A percentile compares a stretch with the other conserved stretches of the same genome.
Evolutionary conservation across 176 grass and related monocot genomes (phyloP).

Genomic region (Hordeum vulgare): DNA sequence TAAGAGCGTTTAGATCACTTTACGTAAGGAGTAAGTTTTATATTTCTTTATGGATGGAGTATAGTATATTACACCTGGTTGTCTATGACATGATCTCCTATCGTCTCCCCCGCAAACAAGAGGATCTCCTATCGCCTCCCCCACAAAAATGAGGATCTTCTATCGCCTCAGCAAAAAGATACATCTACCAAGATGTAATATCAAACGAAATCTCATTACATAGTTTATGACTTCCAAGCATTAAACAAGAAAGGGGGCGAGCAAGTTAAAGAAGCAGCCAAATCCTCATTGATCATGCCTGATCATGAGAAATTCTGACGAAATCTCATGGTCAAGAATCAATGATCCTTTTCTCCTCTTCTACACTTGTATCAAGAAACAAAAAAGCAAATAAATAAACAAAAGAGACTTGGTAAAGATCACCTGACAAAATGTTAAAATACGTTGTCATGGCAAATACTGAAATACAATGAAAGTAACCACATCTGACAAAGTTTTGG

Average conservation of each 20-base stretch:
- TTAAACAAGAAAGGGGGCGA: background rate
- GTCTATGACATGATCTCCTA: too few relatives aligned
- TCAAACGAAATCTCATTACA: background rate
- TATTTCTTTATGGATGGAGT: too few relatives aligned
- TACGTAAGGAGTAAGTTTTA: too few relatives aligned
- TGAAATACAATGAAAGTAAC: background rate
- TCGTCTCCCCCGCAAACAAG: too few relatives aligned
- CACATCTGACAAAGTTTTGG: background rate
- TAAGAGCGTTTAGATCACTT: too few relatives aligned
- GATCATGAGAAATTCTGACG: background rate
- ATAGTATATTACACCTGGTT: too few relatives aligned
- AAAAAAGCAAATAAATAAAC: background rate
- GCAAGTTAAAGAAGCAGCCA: background rate
- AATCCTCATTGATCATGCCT: background rate
- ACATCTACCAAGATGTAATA: background rate
- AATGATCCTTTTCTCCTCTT: background rate
- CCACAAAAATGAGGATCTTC: too few relatives aligned
- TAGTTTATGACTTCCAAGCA: background rate
- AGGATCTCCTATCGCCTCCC: too few relatives aligned
- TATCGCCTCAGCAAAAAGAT: too few relatives aligned
- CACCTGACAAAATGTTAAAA: too few relatives aligned
- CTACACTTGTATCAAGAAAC: background rate
- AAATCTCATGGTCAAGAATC: background rate
- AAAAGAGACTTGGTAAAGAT: too few relatives aligned
- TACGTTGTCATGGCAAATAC: background rate